These are phyloP conservation scores for Pythium sp. DNA, from an alignment of 352 stramenopile species.

Conservation along the genomic window DNA sequence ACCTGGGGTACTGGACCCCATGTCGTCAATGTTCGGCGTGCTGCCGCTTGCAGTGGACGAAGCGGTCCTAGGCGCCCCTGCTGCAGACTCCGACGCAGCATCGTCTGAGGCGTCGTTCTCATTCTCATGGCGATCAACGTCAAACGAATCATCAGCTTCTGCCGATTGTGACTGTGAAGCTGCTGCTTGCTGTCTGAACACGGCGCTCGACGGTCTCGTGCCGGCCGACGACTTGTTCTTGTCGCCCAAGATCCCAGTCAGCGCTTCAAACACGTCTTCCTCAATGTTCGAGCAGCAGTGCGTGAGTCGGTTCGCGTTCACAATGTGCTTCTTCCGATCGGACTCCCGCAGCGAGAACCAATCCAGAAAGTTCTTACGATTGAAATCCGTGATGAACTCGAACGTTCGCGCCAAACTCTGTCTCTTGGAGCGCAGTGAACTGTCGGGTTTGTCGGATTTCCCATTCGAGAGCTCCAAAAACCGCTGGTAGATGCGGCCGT, in stretches of 20 bases:
- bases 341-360: slow-evolving; percentile 18
- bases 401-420: slow-evolving; percentile 15
- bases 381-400: slow-evolving; percentile 18
- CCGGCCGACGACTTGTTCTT: not conserved
- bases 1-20: not conserved
- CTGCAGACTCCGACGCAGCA: not conserved
- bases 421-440: slow-evolving; percentile 12
- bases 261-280: slow-evolving; percentile 15
- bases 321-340: slow-evolving; percentile 19
- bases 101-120: not conserved
- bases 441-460: slow-evolving; percentile 6
- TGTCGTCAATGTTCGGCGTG: slow-evolving; percentile 2
- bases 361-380: slow-evolving; percentile 17
- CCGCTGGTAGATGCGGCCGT: slow-evolving; percentile 11
- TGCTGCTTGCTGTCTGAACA: slow-evolving; percentile 6
- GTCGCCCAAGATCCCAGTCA: slow-evolving; percentile 11
- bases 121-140: not conserved
- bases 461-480: slow-evolving; percentile 7
- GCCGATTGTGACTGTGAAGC: not conserved
- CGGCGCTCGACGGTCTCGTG: slow-evolving; percentile 5
- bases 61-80: not conserved
- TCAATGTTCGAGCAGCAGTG: slow-evolving; percentile 20
- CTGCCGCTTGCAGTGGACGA: not conserved
- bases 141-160: not conserved
- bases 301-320: slow-evolving; percentile 9